Percentiles rank a stretch among this genome's conserved stretches.
phyloP scores from a whole-genome alignment of 2,329 filamentous ascomycete genomes.

The Claviceps africana region DNA sequence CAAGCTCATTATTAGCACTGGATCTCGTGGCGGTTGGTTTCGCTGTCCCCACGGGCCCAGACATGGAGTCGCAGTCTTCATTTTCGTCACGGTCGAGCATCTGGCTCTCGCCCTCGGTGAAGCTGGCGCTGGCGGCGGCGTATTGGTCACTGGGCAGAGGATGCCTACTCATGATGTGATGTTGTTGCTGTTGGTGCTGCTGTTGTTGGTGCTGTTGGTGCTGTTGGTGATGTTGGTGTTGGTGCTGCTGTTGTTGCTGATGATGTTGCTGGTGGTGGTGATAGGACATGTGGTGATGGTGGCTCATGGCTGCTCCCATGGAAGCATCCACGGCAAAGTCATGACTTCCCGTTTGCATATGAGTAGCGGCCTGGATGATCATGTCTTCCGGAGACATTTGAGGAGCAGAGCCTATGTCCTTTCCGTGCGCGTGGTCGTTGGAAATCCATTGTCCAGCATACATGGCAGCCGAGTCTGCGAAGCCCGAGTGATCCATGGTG shows the following conservation, averaged over 20 bases:
- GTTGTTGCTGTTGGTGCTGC: constrained; percentile 15
- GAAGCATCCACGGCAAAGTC: constrained; percentile 35
- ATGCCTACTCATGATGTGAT: constrained; percentile 29
- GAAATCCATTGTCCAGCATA: constrained; percentile 37
- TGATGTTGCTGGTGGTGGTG: constrained; percentile 24
- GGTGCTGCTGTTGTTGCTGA: constrained; percentile 25
- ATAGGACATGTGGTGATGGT: constrained; percentile 25
- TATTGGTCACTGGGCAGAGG: constrained; percentile 42
- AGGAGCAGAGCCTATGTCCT: constrained; percentile 27
- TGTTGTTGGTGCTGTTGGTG: background rate
- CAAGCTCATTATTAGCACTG: constrained; percentile 67
- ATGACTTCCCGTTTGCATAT: constrained; percentile 37
- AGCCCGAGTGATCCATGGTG: constrained; percentile 33
- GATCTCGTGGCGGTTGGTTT: constrained; percentile 49
- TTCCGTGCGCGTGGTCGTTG: constrained; percentile 28
- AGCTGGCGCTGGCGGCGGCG: constrained; percentile 32
- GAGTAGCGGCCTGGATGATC: constrained; percentile 42
- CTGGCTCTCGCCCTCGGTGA: constrained; percentile 44
- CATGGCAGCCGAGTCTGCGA: constrained; percentile 28
- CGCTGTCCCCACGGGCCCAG: constrained; percentile 28
- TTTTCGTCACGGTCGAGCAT: constrained; percentile 46
- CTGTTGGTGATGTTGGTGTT: background rate
- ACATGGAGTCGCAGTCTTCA: constrained; percentile 41
- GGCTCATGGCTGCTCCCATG: constrained; percentile 28
- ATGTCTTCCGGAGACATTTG: constrained; percentile 45